Conservation (phyloP, 179 eudicot species). For the Sideroxylon spinosum region DNA sequence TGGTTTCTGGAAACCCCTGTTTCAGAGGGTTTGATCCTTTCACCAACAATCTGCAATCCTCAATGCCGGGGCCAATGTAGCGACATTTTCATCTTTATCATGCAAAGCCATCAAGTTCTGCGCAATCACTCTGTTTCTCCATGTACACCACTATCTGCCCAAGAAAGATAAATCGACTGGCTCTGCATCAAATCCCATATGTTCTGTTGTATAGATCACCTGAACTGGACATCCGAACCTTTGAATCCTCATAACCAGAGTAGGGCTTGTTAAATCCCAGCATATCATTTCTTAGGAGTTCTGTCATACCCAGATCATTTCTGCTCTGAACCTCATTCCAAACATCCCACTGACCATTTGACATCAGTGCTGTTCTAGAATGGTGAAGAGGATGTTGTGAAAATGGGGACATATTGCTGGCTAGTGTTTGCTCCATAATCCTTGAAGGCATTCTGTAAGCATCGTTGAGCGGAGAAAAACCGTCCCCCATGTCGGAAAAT, state of each 20-base stretch:
- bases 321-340: slow-evolving; percentile 64
- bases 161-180: slow-evolving; percentile 23
- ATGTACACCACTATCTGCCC: slow-evolving; percentile 18
- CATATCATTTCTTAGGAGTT: slow-evolving; percentile 70
- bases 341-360: slow-evolving; percentile 77
- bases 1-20: slow-evolving; percentile 19
- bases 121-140: slow-evolving; percentile 32
- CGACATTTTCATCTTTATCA: slow-evolving; percentile 21
- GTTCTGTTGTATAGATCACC: slow-evolving; percentile 70
- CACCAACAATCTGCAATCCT: slow-evolving; percentile 17
- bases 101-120: slow-evolving; percentile 24
- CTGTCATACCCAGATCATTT: slow-evolving; percentile 55
- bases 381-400: slow-evolving; percentile 56
- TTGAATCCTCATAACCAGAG: slow-evolving; percentile 60
- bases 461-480: slow-evolving; percentile 40
- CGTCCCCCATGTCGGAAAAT: slow-evolving; percentile 46
- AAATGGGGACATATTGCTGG: slow-evolving; percentile 45
- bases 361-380: slow-evolving; percentile 41
- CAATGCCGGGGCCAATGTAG: slow-evolving; percentile 26
- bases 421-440: slow-evolving; percentile 56
- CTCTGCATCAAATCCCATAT: slow-evolving; percentile 55
- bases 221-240: slow-evolving; percentile 63
- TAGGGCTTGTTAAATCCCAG: slow-evolving; percentile 49
- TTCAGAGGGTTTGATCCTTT: slow-evolving; percentile 15
- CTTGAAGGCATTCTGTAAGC: slow-evolving; percentile 55